A percentile compares a stretch with the other conserved stretches of the same genome.
phyloP scores from a whole-genome alignment of 73 alveolate species.

The Paramecium sexaurelia region DNA sequence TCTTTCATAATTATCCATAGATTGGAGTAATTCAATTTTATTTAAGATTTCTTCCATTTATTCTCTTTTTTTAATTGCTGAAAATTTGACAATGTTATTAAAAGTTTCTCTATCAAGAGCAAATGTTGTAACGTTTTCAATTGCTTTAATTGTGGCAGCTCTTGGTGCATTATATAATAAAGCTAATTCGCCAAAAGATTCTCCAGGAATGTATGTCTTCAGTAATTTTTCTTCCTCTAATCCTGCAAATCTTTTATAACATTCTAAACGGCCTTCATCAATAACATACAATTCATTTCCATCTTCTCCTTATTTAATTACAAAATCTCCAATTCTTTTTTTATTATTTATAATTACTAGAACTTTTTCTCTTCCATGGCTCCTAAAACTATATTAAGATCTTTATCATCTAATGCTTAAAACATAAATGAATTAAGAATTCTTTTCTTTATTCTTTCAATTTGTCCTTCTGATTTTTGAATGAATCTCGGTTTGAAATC shows the following conservation, averaged over 20 bases:
- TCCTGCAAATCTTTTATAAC: constrained; percentile 65
- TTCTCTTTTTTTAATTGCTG: constrained; percentile 89
- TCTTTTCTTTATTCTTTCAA: constrained; percentile 68
- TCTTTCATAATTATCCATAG: constrained; percentile 90
- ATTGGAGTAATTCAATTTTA: constrained; percentile 76
- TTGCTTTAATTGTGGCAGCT: constrained; percentile 84
- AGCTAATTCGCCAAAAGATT: constrained; percentile 86
- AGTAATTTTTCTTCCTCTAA: constrained; percentile 61
- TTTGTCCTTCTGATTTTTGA: constrained; percentile 68
- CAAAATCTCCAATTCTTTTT: constrained; percentile 75
- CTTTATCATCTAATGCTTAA: constrained; percentile 70
- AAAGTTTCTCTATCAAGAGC: constrained; percentile 79
- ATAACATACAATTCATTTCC: constrained; percentile 91
- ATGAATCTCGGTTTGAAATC: constrained; percentile 75
- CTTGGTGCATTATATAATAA: constrained; percentile 82
- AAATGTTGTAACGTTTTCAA: constrained; percentile 74
- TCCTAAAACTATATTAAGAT: constrained; percentile 72
- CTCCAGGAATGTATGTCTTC: constrained; percentile 80
- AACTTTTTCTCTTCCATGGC: constrained; percentile 76
- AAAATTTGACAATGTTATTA: constrained; percentile 82
- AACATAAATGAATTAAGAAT: constrained; percentile 74
- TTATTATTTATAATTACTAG: not conserved
- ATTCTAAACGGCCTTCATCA: constrained; percentile 87
- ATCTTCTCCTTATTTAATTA: constrained; percentile 93
- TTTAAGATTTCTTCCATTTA: constrained; percentile 84